Evolutionary conservation across 2,329 filamentous ascomycete genomes (phyloP).

Genomic region (Helotiales sp.): DNA sequence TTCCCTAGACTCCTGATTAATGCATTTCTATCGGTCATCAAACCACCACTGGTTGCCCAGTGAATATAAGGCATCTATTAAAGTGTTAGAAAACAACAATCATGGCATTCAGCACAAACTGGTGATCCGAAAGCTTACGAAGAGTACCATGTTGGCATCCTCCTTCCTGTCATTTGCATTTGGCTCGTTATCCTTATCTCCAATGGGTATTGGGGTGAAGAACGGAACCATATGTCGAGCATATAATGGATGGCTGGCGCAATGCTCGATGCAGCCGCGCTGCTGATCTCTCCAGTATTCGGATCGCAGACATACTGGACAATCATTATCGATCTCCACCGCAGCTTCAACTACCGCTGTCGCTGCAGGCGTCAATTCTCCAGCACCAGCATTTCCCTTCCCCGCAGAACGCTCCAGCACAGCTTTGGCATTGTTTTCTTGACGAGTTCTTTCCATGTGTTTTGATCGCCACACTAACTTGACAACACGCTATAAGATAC

Average conservation of each 20-base stretch:
- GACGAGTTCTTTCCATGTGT: neutral
- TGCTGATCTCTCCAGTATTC: constrained; percentile 12
- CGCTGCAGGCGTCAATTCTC: neutral
- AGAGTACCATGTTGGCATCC: neutral
- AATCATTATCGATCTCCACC: neutral
- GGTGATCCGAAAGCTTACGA: neutral
- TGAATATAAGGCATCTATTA: constrained; percentile 6
- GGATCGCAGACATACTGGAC: neutral
- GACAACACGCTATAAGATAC: neutral
- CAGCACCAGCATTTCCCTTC: neutral
- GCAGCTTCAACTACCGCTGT: neutral
- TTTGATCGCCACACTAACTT: neutral
- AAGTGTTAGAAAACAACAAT: constrained; percentile 1
- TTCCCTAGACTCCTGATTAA: neutral
- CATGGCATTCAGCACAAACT: neutral
- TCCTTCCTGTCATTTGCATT: neutral
- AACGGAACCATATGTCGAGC: neutral
- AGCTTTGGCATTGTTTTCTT: neutral
- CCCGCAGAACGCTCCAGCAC: too few relatives aligned
- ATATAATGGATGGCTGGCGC: constrained; percentile 1
- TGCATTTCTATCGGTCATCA: neutral
- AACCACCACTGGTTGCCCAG: constrained; percentile 2
- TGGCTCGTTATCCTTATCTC: neutral
- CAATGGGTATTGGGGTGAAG: neutral
- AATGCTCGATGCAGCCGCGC: constrained; percentile 6